Conservation (phyloP, 2,329 filamentous ascomycete genomes). For the Calonectria naviculata region DNA sequence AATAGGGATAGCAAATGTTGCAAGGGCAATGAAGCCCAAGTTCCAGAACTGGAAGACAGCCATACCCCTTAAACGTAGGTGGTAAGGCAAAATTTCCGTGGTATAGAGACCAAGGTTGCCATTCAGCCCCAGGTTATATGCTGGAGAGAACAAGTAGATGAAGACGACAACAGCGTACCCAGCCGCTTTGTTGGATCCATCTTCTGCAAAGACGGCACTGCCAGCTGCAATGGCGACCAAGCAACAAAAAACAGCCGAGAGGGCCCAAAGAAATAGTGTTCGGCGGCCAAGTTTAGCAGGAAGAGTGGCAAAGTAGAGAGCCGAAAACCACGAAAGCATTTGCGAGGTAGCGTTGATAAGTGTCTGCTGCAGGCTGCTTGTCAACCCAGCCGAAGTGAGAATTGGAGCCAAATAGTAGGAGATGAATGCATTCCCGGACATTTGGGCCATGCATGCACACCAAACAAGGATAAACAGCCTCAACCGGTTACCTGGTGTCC, state of each 20-base stretch:
- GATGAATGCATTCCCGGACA: conserved; percentile 44
- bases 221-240: conserved; percentile 23
- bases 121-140: conserved; percentile 28
- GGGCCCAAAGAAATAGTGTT: conserved; percentile 34
- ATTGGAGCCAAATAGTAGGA: conserved; percentile 50
- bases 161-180: conserved; percentile 45
- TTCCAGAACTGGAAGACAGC: conserved; percentile 7
- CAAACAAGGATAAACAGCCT: conserved; percentile 2
- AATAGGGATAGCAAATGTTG: conserved; percentile 17
- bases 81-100: conserved; percentile 48
- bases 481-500: conserved; percentile 7
- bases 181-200: conserved; percentile 26
- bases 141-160: conserved; percentile 44
- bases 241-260: conserved; percentile 26
- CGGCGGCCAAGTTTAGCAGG: conserved; percentile 29
- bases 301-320: conserved; percentile 26
- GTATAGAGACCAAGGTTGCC: conserved; percentile 38
- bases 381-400: conserved; percentile 45
- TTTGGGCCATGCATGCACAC: conserved; percentile 18
- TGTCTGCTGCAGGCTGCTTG: conserved; percentile 44
- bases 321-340: conserved; percentile 22
- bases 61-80: conserved; percentile 31
- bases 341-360: conserved; percentile 46
- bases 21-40: background rate
- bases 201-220: conserved; percentile 28